Percentiles rank a stretch among this genome's conserved stretches.
These are phyloP conservation scores for Nakataea oryzae DNA, from an alignment of 2,329 filamentous ascomycete genomes.

Conservation along the genomic window DNA sequence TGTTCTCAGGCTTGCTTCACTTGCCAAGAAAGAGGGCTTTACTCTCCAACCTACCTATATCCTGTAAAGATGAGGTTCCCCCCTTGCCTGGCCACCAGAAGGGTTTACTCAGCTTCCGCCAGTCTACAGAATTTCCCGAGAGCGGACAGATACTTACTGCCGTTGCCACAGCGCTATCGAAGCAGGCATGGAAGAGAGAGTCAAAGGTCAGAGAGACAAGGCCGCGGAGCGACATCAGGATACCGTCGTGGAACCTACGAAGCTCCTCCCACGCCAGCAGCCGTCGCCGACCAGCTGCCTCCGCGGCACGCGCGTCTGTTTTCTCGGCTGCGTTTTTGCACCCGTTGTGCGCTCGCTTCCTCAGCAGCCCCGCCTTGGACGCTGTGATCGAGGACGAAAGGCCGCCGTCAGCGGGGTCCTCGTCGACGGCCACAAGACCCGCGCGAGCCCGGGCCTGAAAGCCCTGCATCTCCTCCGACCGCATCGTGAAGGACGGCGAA, in stretches of 20 bases:
- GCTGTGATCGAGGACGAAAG: background rate
- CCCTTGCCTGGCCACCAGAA: slow-evolving; percentile 13
- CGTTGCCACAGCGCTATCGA: slow-evolving; percentile 5
- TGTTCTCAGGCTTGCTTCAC: no score
- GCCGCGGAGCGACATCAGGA: background rate
- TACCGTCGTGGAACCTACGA: background rate
- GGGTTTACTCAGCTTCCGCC: no score
- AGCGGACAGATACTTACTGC: slow-evolving; percentile 2
- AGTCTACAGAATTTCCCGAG: no score
- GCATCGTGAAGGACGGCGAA: background rate
- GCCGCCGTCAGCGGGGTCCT: no score
- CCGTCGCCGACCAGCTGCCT: background rate
- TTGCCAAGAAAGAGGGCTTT: no score
- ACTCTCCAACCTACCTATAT: slow-evolving; percentile 16
- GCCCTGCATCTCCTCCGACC: background rate
- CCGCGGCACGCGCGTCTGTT: background rate
- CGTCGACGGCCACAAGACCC: no score
- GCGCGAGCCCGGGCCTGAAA: background rate
- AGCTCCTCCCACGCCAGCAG: slow-evolving; percentile 2
- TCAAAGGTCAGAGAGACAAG: background rate
- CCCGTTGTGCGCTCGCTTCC: background rate
- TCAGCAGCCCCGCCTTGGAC: background rate
- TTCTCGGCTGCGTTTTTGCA: rapidly evolving
- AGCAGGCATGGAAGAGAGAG: background rate
- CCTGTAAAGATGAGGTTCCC: slow-evolving; percentile 24